A percentile compares a stretch with the other conserved stretches of the same genome.
Evolutionary conservation across 2,329 filamentous ascomycete genomes (phyloP).

Genomic region (Ophiocordyceps unilateralis): DNA sequence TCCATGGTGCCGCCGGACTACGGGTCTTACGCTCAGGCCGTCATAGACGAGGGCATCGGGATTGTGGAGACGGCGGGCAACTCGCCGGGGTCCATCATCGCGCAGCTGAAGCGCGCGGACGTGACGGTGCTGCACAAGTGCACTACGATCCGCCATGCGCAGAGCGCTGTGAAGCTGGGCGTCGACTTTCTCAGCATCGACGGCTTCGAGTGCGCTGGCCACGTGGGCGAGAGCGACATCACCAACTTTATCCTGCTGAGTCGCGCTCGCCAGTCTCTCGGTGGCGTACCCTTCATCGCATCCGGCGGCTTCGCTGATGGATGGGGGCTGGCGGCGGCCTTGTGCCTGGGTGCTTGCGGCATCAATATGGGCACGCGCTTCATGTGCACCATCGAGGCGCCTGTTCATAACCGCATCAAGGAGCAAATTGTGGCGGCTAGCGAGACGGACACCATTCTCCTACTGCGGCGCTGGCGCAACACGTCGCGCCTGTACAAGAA

Average conservation of each 20-base stretch:
- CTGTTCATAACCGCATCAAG: constrained; percentile 89
- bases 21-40: constrained; percentile 72
- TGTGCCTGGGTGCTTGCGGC: constrained; percentile 78
- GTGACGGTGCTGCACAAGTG: constrained; percentile 88
- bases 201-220: constrained; percentile 89
- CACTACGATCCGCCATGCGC: constrained; percentile 86
- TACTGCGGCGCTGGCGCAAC: constrained; percentile 84
- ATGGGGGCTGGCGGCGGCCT: constrained; percentile 75
- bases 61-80: constrained; percentile 92
- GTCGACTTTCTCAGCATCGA: constrained; percentile 96
- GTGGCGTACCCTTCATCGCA: constrained; percentile 77
- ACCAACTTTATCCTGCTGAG: constrained; percentile 81
- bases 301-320: constrained; percentile 93
- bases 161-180: constrained; percentile 80
- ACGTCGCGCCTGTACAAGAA: constrained; percentile 81
- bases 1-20: constrained; percentile 85
- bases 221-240: constrained; percentile 75
- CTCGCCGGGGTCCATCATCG: constrained; percentile 74
- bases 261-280: constrained; percentile 66
- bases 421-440: constrained; percentile 73
- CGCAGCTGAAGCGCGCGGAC: constrained; percentile 65
- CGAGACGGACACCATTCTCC: constrained; percentile 80
- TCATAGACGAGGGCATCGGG: constrained; percentile 81
- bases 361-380: constrained; percentile 98
- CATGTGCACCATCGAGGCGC: constrained; percentile 89